phyloP scores from a whole-genome alignment of 2,329 filamentous ascomycete species.

The Cryphonectria radicalis region DNA sequence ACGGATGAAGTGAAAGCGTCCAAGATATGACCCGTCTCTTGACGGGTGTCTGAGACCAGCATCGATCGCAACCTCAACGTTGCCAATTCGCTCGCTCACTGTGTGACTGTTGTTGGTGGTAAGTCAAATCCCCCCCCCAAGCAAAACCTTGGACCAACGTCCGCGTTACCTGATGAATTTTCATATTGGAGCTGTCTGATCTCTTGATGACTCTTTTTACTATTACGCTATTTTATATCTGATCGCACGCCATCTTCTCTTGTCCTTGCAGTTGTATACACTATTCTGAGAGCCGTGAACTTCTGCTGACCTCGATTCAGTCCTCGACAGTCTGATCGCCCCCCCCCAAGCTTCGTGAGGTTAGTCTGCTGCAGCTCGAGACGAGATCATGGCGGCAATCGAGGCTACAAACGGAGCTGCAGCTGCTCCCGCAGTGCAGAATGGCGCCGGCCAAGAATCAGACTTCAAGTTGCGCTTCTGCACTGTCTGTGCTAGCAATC shows the following conservation, averaged over 20 bases:
- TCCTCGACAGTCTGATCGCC: not conserved
- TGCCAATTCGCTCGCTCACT: not conserved
- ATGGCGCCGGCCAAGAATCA: slow-evolving; percentile 53
- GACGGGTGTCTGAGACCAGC: slow-evolving; percentile 20
- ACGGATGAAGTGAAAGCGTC: slow-evolving; percentile 28
- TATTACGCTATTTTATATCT: slow-evolving; percentile 42
- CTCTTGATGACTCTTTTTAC: slow-evolving; percentile 57
- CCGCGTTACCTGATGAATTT: slow-evolving; percentile 57
- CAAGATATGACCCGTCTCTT: slow-evolving; percentile 25
- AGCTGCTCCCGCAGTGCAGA: slow-evolving; percentile 39
- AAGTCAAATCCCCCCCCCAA: not conserved
- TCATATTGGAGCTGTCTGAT: slow-evolving; percentile 76
- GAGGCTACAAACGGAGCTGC: slow-evolving; percentile 48
- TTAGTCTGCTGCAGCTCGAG: slow-evolving; percentile 23
- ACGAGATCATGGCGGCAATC: slow-evolving; percentile 32
- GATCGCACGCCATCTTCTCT: slow-evolving; percentile 26
- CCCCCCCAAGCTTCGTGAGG: slow-evolving; percentile 8
- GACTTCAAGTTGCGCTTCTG: slow-evolving; percentile 94
- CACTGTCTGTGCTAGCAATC: slow-evolving; percentile 98
- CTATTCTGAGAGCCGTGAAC: not conserved
- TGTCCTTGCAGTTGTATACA: not conserved
- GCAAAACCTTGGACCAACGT: not conserved
- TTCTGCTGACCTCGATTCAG: slow-evolving; percentile 12
- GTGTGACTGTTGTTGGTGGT: slow-evolving; percentile 5
- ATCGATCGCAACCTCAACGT: not conserved